phyloP scores from a whole-genome alignment of 2,329 filamentous ascomycete species.

The Xylariaceae sp. region DNA sequence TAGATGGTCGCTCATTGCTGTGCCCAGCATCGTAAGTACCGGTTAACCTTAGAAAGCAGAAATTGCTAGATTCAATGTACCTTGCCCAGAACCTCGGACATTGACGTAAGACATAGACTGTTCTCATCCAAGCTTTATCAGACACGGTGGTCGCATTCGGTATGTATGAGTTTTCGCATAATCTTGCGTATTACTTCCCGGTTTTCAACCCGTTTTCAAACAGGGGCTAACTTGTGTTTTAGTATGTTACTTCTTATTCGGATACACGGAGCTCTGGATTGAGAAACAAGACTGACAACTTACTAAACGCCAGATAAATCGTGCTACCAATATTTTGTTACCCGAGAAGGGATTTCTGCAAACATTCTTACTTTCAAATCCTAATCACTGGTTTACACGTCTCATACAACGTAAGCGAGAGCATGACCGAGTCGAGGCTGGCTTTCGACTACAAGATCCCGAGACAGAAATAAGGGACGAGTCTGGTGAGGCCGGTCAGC shows the following conservation, averaged over 20 bases:
- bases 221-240: not conserved
- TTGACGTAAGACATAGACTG: not conserved
- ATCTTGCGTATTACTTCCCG: not conserved
- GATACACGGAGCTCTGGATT: too few relatives aligned
- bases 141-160: conserved; percentile 4
- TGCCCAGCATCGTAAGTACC: conserved; percentile 3
- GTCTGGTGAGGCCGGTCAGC: not conserved
- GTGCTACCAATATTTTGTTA: conserved; percentile 3
- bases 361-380: conserved; percentile 2
- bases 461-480: not conserved
- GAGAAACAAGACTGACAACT: not conserved
- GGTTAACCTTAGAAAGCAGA: too few relatives aligned
- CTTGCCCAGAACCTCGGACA: too few relatives aligned
- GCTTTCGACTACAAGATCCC: conserved; percentile 10
- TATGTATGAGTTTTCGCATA: not conserved
- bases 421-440: conserved; percentile 1
- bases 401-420: not conserved
- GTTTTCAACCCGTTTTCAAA: not conserved
- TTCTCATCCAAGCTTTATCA: conserved; percentile 10
- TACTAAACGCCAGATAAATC: not conserved
- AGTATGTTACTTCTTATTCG: not conserved
- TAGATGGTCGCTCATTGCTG: conserved; percentile 7
- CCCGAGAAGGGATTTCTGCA: conserved; percentile 8
- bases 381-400: conserved; percentile 6
- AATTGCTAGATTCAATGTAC: too few relatives aligned